Evolutionary conservation across 257 asterid genomes (phyloP).

Genomic region (Mitragyna speciosa): DNA sequence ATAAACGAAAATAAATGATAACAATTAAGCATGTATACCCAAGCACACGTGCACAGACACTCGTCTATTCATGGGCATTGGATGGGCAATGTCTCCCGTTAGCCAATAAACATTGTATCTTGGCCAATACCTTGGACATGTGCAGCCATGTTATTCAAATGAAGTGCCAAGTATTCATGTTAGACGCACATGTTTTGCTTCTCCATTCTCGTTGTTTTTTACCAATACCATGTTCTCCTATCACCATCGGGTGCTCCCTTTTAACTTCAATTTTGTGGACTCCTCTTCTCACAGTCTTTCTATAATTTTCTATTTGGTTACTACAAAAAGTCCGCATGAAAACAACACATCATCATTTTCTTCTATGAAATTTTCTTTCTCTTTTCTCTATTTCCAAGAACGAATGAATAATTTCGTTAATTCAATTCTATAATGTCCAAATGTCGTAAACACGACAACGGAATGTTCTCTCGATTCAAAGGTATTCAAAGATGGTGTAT

Average conservation of each 20-base stretch:
- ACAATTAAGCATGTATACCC: too few relatives aligned
- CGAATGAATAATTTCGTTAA: too few relatives aligned
- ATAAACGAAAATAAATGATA: too few relatives aligned
- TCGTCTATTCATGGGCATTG: slow-evolving; percentile 11
- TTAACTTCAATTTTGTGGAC: neutral
- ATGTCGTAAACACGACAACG: too few relatives aligned
- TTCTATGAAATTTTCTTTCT: too few relatives aligned
- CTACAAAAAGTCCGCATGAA: neutral
- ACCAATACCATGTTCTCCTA: slow-evolving; percentile 8
- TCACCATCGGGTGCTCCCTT: neutral
- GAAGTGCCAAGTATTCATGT: slow-evolving; percentile 20
- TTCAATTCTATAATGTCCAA: too few relatives aligned
- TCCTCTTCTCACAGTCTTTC: neutral
- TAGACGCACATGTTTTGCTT: slow-evolving; percentile 27
- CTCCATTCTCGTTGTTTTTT: neutral
- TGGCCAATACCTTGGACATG: slow-evolving; percentile 24
- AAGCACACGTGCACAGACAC: slow-evolving; percentile 10
- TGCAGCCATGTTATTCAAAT: slow-evolving; percentile 27
- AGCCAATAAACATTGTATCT: neutral
- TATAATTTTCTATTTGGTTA: neutral
- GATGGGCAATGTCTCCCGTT: slow-evolving; percentile 11
- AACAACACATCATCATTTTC: neutral
- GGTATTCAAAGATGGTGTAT: neutral
- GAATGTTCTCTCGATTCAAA: too few relatives aligned
- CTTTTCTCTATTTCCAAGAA: too few relatives aligned